Evolutionary conservation across 169 alveolate genomes (phyloP).

Genomic region (Plasmodium gaboni): DNA sequence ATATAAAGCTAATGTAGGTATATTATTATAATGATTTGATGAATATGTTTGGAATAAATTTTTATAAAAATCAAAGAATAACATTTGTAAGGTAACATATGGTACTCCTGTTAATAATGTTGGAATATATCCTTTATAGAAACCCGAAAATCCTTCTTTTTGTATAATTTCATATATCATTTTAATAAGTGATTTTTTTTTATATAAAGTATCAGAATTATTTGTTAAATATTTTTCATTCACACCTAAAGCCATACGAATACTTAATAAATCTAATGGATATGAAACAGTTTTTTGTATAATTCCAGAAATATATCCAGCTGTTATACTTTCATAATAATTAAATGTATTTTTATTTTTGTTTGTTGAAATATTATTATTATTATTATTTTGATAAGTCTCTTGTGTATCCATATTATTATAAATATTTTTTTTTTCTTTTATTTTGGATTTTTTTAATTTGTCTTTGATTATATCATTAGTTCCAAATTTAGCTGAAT

Average conservation of each 20-base stretch:
- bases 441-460: slow-evolving; percentile 65
- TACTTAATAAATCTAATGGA: slow-evolving; percentile 90
- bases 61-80: slow-evolving; percentile 87
- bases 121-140: slow-evolving; percentile 88
- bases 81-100: slow-evolving; percentile 90
- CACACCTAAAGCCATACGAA: slow-evolving; percentile 89
- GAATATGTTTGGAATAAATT: slow-evolving; percentile 46
- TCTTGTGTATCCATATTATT: slow-evolving; percentile 9
- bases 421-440: slow-evolving; percentile 41
- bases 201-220: slow-evolving; percentile 8
- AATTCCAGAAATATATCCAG: slow-evolving; percentile 90
- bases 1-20: slow-evolving; percentile 31
- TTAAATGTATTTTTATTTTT: slow-evolving; percentile 19
- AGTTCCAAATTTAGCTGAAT: slow-evolving; percentile 90
- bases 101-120: slow-evolving; percentile 90
- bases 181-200: slow-evolving; percentile 44
- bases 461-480: slow-evolving; percentile 85
- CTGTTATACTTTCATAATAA: slow-evolving; percentile 79
- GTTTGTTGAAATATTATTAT: background rate
- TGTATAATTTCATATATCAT: slow-evolving; percentile 79
- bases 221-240: slow-evolving; percentile 83
- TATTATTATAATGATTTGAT: slow-evolving; percentile 17
- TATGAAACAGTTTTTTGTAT: slow-evolving; percentile 88
- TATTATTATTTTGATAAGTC: slow-evolving; percentile 15
- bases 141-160: slow-evolving; percentile 89